phyloP scores from a whole-genome alignment of 331 rosid species.

The Stylosanthes scabra region DNA sequence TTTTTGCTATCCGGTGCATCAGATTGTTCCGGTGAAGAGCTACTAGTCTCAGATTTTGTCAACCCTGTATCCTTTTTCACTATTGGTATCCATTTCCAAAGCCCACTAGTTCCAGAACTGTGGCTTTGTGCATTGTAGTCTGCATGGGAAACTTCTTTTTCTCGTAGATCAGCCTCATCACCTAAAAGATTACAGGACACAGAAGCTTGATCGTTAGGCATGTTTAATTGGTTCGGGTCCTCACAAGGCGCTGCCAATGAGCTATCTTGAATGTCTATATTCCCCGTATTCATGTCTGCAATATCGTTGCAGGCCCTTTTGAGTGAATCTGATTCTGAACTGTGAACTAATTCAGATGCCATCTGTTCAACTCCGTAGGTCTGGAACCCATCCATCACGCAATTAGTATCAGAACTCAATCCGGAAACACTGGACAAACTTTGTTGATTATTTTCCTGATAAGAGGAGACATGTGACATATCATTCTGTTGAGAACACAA shows the following conservation, averaged over 20 bases:
- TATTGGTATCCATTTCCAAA: slow-evolving; percentile 80
- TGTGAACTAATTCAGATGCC: slow-evolving; percentile 49
- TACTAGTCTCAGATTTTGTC: slow-evolving; percentile 47
- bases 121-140: slow-evolving; percentile 54
- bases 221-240: slow-evolving; percentile 41
- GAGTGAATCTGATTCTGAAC: slow-evolving; percentile 40
- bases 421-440: slow-evolving; percentile 41
- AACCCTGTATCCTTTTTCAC: slow-evolving; percentile 54
- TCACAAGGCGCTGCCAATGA: slow-evolving; percentile 42
- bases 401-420: slow-evolving; percentile 43
- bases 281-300: slow-evolving; percentile 42
- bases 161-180: slow-evolving; percentile 48
- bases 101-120: slow-evolving; percentile 50
- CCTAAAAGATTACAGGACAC: slow-evolving; percentile 49
- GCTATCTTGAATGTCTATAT: slow-evolving; percentile 44
- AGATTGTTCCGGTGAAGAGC: slow-evolving; percentile 50
- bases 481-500: slow-evolving; percentile 47
- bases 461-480: slow-evolving; percentile 40
- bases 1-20: slow-evolving; percentile 44
- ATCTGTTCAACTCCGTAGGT: slow-evolving; percentile 40
- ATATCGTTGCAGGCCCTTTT: slow-evolving; percentile 31
- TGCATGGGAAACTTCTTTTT: slow-evolving; percentile 50
- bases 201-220: slow-evolving; percentile 48
- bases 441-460: slow-evolving; percentile 45
- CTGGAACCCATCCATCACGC: slow-evolving; percentile 35